Evolutionary conservation across 345 rosid species (phyloP).

Genomic region (Eucalyptus virginea): DNA sequence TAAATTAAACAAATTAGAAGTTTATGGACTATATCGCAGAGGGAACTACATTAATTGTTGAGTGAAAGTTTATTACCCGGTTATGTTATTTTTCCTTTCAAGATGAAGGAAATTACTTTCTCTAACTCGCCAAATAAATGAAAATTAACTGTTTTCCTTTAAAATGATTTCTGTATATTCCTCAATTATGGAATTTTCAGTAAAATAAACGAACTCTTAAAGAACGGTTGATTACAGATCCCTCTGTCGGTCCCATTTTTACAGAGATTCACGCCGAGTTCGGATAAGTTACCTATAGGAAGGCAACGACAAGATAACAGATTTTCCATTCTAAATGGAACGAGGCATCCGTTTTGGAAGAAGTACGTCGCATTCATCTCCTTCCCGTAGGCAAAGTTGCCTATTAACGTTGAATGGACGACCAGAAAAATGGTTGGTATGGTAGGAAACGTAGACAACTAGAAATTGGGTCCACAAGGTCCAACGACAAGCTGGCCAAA

Average conservation of each 20-base stretch:
- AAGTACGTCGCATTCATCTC: background rate
- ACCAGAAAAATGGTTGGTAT: background rate
- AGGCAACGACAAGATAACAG: background rate
- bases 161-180: background rate
- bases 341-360: background rate
- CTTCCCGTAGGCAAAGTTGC: background rate
- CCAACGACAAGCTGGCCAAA: background rate
- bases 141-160: background rate
- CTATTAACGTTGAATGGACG: background rate
- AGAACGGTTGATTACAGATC: background rate
- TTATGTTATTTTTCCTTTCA: too few species aligned
- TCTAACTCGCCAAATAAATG: background rate
- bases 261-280: background rate
- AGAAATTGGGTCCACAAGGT: background rate
- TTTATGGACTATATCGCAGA: rapidly evolving
- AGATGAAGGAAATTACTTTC: background rate
- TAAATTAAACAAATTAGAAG: too few species aligned
- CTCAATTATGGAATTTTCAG: too few species aligned
- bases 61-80: too few species aligned
- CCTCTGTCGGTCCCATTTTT: background rate
- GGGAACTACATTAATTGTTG: too few species aligned
- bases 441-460: background rate
- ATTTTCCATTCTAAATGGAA: background rate
- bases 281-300: background rate
- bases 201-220: too few species aligned